Base-by-base conservation (phyloP, 2,329 filamentous ascomycete species). In the Aspergillus fructus region DNA sequence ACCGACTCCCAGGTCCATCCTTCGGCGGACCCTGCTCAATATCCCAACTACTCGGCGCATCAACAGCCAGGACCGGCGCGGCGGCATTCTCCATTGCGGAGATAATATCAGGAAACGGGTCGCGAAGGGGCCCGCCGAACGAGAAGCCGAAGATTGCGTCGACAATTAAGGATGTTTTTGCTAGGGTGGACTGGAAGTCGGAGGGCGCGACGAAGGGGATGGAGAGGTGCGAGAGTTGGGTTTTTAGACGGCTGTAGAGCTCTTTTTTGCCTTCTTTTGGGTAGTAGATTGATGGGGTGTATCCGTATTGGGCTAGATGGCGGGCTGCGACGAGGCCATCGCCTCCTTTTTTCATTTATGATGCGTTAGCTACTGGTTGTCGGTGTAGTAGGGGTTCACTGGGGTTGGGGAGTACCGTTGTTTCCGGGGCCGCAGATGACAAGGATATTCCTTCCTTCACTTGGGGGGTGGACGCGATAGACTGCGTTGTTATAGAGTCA, bases 81-180 rank as follows among this genome's bases (percentile, higher is more conserved):
- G 82, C 82, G 5, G 89, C 89, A 42, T 87, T 81, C 64, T 91
- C 85, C 39, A 99, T 81, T 7, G 89, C 86, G 59, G 83, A 79
- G 65, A 99, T 96, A 13, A 97, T 89, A 0, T 82, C 81, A 0
- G 88, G 87, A 70, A 97, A 99, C 1, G 94, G 94, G 63, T 96
- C 91, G n/a, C 94, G 87, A 53, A 99, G 88, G 63, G 94, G 88
- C 6, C 93, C 93, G 2, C 87, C 88, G 78, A 99, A 99, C 59
- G 89, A 94, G 78, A 99, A 99, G 7, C 90, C 92, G 71, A 99
- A 99, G 61, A 99, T 91, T 9, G 94, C 91, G 74, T 99, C 94
- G 58, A 99, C 80, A 53, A 99, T 78, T 64, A 96, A 89, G 70
- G 97, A 89, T 2, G 89, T 83, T 53, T 85, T 80, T 46, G 80